Evolutionary conservation across 2,329 filamentous ascomycete genomes (phyloP), one percentile per base, ranked within the genome.

Genomic region (Aspergillus uvarum): DNA sequence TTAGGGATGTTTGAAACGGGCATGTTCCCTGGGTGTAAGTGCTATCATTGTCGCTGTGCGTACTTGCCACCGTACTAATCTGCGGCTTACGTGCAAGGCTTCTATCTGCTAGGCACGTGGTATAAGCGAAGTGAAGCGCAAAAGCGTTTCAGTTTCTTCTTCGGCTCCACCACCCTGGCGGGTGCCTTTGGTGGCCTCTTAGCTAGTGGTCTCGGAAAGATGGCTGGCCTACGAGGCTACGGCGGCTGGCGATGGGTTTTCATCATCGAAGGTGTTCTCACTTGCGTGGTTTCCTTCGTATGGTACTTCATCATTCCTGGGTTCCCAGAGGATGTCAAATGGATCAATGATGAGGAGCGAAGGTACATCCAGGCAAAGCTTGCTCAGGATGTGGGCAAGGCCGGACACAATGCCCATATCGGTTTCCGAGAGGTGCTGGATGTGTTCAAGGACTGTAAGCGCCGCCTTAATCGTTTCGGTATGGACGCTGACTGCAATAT

Each of bases 81-180:
- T 24, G 35, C 10, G 16, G 19, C 26, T 14, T 11, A 6, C 26
- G 16, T 24, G 8, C 50, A 77, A 29, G 74, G 74, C 50, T 79
- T 80, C 67, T 84, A 92, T 70, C 79, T 93, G 7, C 87, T 92
- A 62, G 87, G 90, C 59, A 94, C 94, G 88, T 79, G 76, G 92
- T 99, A 98, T 69, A 87, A 88, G 61, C 87, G 94, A 61, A 82
- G 82, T 49, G 95, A 98, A 77, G 92, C 93, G 2, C 94, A 98
- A 77, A 91, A 92, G 70, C 87, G 95, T 31, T 97, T 93, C 78
- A 90, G 88, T 16, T 93, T 98, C 81, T 98, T 98, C 82, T 98
- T 98, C 81, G 88, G 85, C 70, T 91, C 82, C 7, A 85, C 85
- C 1, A 85, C 83, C 1, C 77, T 86, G 1, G 85, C 86, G 2